Evolutionary conservation across 805 yeast species (phyloP), one percentile per base, ranked within the genome.

Genomic region (Ogataea philodendri): DNA sequence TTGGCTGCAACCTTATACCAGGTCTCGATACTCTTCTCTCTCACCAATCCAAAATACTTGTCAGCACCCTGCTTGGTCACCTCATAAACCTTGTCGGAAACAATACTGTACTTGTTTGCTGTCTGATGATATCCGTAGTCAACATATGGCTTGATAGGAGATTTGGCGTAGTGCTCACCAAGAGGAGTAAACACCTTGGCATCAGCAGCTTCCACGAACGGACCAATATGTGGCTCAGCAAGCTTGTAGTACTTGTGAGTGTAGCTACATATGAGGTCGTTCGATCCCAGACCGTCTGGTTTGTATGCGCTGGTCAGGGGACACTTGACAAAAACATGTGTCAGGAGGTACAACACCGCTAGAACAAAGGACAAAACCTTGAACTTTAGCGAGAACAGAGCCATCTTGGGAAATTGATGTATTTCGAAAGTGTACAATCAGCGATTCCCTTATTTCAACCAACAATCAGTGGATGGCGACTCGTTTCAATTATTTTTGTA

Each of bases 81-180:
- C 15, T 25, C n/a, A n/a, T n/a, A n/a, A n/a, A n/a, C n/a, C n/a
- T n/a, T n/a, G n/a, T n/a, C n/a, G n/a, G n/a, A n/a, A n/a, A n/a
- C n/a, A n/a, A n/a, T 24, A 5, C 8, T 16, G 28, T 54, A 55
- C 8, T 32, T 18, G 4, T 25, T 30, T 9, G 18, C 9, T 2
- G 37, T 13, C 17, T 32, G 23, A 0, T 24, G 33, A n/a, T 32
- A 22, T 2, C 44, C 45, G 1, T 35, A 14, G 7, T 52, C 57
- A 9, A 54, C 53, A 15, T 37, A 25, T 6, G 53, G 51, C 37
- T 52, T 51, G 16, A 55, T 15, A n/a, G 54, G 46, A 5, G 58
- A 52, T 5, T 23, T 23, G 7, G 41, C 40, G 26, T 54, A 55
- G 22, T 30, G 33, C 9, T 36, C 37, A n/a, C 32, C 11, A 9